Base-by-base conservation (phyloP, 768 basidiomycete species). In the Phaffia australis region DNA sequence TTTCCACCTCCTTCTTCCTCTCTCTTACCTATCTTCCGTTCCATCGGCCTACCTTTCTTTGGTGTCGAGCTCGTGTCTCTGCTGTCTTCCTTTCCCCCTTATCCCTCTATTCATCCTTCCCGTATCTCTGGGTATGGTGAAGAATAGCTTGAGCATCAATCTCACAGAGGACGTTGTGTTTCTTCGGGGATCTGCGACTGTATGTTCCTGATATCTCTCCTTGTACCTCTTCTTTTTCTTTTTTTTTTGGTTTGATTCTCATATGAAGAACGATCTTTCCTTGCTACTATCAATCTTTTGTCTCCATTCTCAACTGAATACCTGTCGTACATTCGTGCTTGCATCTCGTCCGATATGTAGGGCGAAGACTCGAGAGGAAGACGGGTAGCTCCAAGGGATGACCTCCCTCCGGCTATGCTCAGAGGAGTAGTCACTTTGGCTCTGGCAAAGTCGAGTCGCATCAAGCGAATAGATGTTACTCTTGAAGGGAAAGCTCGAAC, bases 401-500 rank as follows among this genome's bases (percentile, higher is more conserved):
- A 83, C 71, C 78, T 77, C 3, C 75, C 77, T 9, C 81, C 81
- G 1, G 83, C 87, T 21, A 76, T 85, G 72, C 77, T 88, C 16
- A 78, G 87, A 57, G 87, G 87, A 14, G 76, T 87, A 4, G 79
- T 88, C 64, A 83, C 82, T 1, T 77, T 88, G 66, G 80, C 78
- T 18, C 76, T 87, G 50, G 78, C 79, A 35, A 94, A 94, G 74
- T 84, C 91, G 0, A 91, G 84, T 62, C 85, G 85, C 74, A 85
- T 99, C 70, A 85, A 87, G 42, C 87, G 85, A 72, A 92, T 99
- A 65, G 85, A 86, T 64, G 79, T 95, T 49, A 83, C 85, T 74
- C 77, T 99, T 25, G 79, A 84, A 55, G 92, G 88, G 2, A 86
- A 80, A 66, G 80, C 85, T 2, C 77, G 80, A 27, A 87, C 85